Evolutionary conservation across 306 rosid species (phyloP).

Genomic region (Acacia acuminata): DNA sequence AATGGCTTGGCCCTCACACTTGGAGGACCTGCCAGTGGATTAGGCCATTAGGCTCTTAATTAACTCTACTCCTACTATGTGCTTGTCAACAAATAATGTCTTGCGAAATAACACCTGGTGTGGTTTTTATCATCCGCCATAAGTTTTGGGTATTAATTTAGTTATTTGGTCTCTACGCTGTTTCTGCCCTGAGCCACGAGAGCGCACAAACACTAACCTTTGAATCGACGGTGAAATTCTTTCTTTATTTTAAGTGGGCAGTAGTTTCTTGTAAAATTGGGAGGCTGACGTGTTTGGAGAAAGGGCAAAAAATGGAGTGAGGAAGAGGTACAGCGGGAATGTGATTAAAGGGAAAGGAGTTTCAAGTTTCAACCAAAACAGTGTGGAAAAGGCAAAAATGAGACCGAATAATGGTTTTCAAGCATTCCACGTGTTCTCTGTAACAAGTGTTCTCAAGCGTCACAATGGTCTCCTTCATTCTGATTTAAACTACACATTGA

Average conservation of each 20-base stretch:
- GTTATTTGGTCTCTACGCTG: background rate
- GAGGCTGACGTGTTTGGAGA: background rate
- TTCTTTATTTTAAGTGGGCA: too few relatives aligned
- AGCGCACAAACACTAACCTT: too few relatives aligned
- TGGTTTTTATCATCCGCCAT: background rate
- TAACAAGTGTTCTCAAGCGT: too few relatives aligned
- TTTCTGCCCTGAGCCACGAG: background rate
- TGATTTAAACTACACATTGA: too few relatives aligned
- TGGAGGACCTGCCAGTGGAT: conserved; percentile 76
- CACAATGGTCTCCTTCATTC: too few relatives aligned
- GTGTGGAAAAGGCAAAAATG: background rate
- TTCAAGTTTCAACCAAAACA: conserved; percentile 33
- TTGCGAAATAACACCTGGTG: background rate
- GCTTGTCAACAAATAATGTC: background rate
- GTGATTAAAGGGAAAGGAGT: background rate
- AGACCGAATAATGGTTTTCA: too few relatives aligned
- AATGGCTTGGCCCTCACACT: conserved; percentile 81
- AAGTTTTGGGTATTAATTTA: conserved; percentile 13
- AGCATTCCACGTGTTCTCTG: background rate
- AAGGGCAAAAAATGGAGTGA: background rate
- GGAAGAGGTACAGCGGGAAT: background rate
- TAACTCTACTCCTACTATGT: background rate
- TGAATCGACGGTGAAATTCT: too few relatives aligned
- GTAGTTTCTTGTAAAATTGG: background rate
- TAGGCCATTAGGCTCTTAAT: background rate